These are phyloP conservation scores for Vachellia collinsii DNA, from an alignment of 306 rosid species.

Conservation along the genomic window DNA sequence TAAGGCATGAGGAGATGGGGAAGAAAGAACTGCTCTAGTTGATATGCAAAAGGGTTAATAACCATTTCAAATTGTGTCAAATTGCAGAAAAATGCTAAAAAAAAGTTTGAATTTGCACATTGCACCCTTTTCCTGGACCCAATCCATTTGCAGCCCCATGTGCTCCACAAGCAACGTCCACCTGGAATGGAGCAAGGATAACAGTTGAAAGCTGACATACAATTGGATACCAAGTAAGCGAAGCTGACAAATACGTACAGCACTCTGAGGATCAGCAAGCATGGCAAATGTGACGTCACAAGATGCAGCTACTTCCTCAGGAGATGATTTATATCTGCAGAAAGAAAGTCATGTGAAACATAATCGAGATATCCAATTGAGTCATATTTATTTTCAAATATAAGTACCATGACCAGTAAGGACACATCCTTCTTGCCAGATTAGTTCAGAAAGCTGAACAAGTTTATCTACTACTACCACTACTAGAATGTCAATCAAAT, in stretches of 20 bases:
- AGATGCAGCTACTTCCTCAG: constrained; percentile 88
- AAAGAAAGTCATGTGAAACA: constrained; percentile 15
- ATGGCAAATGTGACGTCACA: constrained; percentile 95
- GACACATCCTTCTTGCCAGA: background rate
- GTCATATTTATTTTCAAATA: constrained; percentile 9
- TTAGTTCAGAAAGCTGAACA: constrained; percentile 5
- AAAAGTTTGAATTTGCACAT: constrained; percentile 13
- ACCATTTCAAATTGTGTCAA: constrained; percentile 31
- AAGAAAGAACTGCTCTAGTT: background rate
- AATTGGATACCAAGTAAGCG: constrained; percentile 18
- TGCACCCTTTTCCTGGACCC: constrained; percentile 90
- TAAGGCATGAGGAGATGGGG: background rate
- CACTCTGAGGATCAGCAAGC: constrained; percentile 98
- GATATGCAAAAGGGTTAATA: constrained; percentile 17
- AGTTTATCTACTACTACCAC: background rate
- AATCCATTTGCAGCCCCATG: constrained; percentile 82
- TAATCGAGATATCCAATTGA: constrained; percentile 16
- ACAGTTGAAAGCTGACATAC: constrained; percentile 21
- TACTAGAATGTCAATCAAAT: background rate
- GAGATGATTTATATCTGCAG: constrained; percentile 81
- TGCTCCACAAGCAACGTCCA: constrained; percentile 85
- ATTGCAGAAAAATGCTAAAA: constrained; percentile 21
- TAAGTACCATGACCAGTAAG: background rate
- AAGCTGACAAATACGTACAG: constrained; percentile 65
- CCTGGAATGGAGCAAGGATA: constrained; percentile 45